A percentile compares a stretch with the other conserved stretches of the same genome.
Evolutionary conservation across 106 monocot species (phyloP).

Genomic region (Agapanthus africanus): DNA sequence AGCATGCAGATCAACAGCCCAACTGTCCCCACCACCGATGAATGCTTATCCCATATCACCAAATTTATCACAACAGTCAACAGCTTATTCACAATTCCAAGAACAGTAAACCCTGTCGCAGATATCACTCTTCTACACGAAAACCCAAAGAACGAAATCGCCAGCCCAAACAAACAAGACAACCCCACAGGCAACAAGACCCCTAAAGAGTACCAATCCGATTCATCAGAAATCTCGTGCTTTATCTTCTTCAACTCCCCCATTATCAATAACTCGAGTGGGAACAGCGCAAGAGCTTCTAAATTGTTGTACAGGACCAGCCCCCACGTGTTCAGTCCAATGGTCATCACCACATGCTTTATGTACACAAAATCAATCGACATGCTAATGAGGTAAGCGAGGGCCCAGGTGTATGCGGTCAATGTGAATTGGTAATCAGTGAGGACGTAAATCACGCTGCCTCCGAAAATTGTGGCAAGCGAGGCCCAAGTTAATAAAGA

Average conservation of each 20-base stretch:
- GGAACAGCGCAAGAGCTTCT: conserved; percentile 52
- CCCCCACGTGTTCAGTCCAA: conserved; percentile 59
- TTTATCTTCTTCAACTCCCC: conserved; percentile 60
- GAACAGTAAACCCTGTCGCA: conserved; percentile 54
- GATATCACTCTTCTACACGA: conserved; percentile 56
- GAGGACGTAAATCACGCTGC: conserved; percentile 42
- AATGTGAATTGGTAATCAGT: conserved; percentile 20
- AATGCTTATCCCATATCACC: conserved; percentile 26
- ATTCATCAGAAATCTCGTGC: conserved; percentile 37
- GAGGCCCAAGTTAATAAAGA: conserved; percentile 47
- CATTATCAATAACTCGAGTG: conserved; percentile 46
- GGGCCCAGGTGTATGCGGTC: conserved; percentile 51
- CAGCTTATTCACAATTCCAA: conserved; percentile 31
- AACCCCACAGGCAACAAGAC: conserved; percentile 43
- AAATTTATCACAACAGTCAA: conserved; percentile 22
- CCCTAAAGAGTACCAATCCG: conserved; percentile 29
- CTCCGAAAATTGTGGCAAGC: conserved; percentile 52
- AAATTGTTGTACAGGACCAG: conserved; percentile 54
- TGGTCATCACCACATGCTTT: conserved; percentile 60
- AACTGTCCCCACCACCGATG: conserved; percentile 13
- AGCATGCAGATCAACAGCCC: conserved; percentile 24
- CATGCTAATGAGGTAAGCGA: conserved; percentile 53
- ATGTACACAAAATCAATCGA: conserved; percentile 56
- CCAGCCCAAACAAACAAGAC: conserved; percentile 51
- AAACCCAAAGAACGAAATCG: conserved; percentile 64